Base-by-base conservation (phyloP, 495 filamentous ascomycete genomes). In the Daldinia loculata region DNA sequence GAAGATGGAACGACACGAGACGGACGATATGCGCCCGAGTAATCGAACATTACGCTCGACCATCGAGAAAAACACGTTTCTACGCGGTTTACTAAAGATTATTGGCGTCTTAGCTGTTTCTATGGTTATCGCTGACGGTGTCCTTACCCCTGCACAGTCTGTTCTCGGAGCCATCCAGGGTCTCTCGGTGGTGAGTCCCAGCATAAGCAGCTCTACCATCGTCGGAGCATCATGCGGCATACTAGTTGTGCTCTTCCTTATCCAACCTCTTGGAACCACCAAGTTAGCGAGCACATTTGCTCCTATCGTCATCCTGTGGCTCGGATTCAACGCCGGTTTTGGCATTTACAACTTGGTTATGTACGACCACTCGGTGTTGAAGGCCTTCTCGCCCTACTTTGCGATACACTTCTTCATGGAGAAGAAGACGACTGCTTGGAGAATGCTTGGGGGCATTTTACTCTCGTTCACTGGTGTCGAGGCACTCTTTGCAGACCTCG, bases 391-490 rank as follows among this genome's bases (percentile, higher is more conserved):
- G 27, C 91, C 90, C 0, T 87, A 84, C 52, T 89, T 86, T 62
- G 90, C 88, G 8, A 85, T 88, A 19, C 67, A 83, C 0, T 92
- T 86, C 68, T 84, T 93, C 39, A 71, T 87, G 38, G 82, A 87
- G n/a, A 86, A 92, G 70, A 84, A 84, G 30, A 83, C 83, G 22
- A 75, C 84, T 3, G 91, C 88, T 2, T 93, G 91, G 91, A 83
- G 79, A 61, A 86, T 83, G 68, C 84, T 93, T 22, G 91, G 91
- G 58, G 91, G 90, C 6, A 87, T 91, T 26, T 69, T 93, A 8
- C 85, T 93, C 3, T 86, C 90, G 0, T 93, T 93, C 58, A 92
- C 90, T 7, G 90, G 90, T 14, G 89, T 91, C 15, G 91, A 93
- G 75, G 90, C 91, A 9, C 81, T 93, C 15, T 93, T 92, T 70